Percentiles rank a stretch among this genome's conserved stretches.
Conservation (phyloP, 2,329 filamentous ascomycete genomes). For the Shiraia bambusicola region DNA sequence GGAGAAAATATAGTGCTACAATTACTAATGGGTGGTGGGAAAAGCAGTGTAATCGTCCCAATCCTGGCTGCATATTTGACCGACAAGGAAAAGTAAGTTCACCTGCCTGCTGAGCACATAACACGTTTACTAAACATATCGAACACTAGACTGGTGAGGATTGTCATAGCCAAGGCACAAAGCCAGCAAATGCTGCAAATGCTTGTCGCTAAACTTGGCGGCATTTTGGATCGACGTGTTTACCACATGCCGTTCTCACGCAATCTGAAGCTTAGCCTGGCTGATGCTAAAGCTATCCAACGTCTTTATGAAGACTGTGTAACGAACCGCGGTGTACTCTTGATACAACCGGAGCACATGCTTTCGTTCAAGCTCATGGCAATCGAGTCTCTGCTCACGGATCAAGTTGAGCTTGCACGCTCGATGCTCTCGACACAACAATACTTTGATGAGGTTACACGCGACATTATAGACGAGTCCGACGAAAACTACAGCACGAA, state of each 20-base stretch:
- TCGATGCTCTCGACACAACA: constrained; percentile 45
- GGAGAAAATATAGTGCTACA: constrained; percentile 31
- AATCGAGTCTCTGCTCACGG: constrained; percentile 50
- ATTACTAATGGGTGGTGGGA: constrained; percentile 37
- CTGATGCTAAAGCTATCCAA: constrained; percentile 42
- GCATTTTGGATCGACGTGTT: constrained; percentile 56
- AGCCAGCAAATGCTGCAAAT: constrained; percentile 61
- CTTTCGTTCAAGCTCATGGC: constrained; percentile 65
- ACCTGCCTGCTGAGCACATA: constrained; percentile 12
- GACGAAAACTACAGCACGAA: constrained; percentile 63
- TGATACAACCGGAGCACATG: constrained; percentile 64
- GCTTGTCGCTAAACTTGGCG: constrained; percentile 56
- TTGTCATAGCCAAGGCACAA: constrained; percentile 64
- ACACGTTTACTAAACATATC: constrained; percentile 46
- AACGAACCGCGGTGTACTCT: constrained; percentile 54
- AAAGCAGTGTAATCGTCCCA: constrained; percentile 34
- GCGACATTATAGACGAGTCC: constrained; percentile 65
- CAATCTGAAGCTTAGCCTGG: constrained; percentile 39
- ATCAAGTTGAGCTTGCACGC: constrained; percentile 29
- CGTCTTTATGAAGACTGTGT: constrained; percentile 51
- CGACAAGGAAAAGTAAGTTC: constrained; percentile 43
- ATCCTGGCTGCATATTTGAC: constrained; percentile 48
- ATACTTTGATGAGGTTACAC: constrained; percentile 48
- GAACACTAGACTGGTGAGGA: constrained; percentile 51
- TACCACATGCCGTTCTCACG: constrained; percentile 63